Conservation (phyloP, 306 rosid genomes). For the Cyclanthera cordifolia region DNA sequence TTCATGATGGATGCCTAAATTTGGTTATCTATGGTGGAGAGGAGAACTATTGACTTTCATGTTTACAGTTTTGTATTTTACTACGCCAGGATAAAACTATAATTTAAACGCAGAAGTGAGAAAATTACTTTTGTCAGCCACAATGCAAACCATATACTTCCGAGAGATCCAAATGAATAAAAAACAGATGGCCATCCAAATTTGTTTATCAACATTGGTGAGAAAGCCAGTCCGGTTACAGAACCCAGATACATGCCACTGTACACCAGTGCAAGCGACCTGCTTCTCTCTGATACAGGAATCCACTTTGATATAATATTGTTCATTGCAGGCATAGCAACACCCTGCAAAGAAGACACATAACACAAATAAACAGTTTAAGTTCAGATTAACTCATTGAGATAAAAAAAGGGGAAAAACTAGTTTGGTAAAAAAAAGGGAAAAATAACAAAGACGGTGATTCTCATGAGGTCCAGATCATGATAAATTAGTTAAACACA, state of each 20-base stretch:
- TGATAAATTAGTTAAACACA: slow-evolving; percentile 3
- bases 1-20: background rate
- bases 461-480: background rate
- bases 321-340: slow-evolving; percentile 99
- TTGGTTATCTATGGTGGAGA: background rate
- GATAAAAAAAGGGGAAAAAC: background rate
- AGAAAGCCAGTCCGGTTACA: slow-evolving; percentile 75
- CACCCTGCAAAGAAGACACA: slow-evolving; percentile 56
- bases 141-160: slow-evolving; percentile 83
- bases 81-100: background rate
- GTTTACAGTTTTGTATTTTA: background rate
- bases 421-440: background rate
- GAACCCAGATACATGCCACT: slow-evolving; percentile 99
- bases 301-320: slow-evolving; percentile 87
- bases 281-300: slow-evolving; percentile 96
- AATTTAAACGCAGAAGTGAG: slow-evolving; percentile 6
- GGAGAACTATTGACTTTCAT: background rate
- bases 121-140: slow-evolving; percentile 66
- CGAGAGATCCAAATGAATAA: slow-evolving; percentile 92
- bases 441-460: background rate
- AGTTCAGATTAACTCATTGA: background rate
- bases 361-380: background rate
- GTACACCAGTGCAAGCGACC: slow-evolving; percentile 86
- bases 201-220: slow-evolving; percentile 60
- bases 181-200: slow-evolving; percentile 97